Evolutionary conservation across 192 early-diverging fungal genomes (phyloP), one percentile per base, ranked within the genome.

Genomic region (Coemansia sp.): DNA sequence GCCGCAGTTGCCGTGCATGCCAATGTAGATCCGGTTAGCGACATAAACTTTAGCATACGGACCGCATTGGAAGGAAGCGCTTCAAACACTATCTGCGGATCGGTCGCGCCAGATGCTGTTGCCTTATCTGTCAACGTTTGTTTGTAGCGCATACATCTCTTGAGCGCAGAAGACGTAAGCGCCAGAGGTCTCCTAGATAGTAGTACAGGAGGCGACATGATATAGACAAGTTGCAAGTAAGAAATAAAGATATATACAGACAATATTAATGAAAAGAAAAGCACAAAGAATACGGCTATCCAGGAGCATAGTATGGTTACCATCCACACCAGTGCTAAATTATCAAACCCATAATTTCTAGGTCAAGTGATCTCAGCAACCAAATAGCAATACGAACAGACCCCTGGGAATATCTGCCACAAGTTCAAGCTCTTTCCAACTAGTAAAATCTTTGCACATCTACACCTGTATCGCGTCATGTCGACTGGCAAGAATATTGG

Each of bases 1-100:
- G 41, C 66, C 0, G 18, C 61, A 2, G 77, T 80, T 15, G 71
- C 62, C 14, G 71, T 66, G 50, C 71, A 73, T 10, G 67, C 69
- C 2, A 56, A 24, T 19, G 45, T 18, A n/a, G 77, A 59, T 22
- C 77, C 77, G 1, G 56, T 38, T 19, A 80, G 47, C 39, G 77
- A 80, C 77, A 80, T 80, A 37, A 73, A 66, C 62, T 80, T 80
- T 18, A 80, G 71, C 60, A 80, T 64, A 18, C 75, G 75, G 14
- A 78, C 54, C 4, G 75, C 61, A 11, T 54, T 57, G 1, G 65
- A 69, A 6, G 75, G 61, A 33, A 63, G 58, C 1, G 75, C 68
- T n/a, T 71, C 62, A 40, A 65, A 78, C 13, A 78, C 56, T 9
- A 8, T 59, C 22, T 59, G 23, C 27, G 57, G 34, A 27, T 13